Conservation (phyloP, 352 stramenopile genomes). For the Pythium utonaiense region DNA sequence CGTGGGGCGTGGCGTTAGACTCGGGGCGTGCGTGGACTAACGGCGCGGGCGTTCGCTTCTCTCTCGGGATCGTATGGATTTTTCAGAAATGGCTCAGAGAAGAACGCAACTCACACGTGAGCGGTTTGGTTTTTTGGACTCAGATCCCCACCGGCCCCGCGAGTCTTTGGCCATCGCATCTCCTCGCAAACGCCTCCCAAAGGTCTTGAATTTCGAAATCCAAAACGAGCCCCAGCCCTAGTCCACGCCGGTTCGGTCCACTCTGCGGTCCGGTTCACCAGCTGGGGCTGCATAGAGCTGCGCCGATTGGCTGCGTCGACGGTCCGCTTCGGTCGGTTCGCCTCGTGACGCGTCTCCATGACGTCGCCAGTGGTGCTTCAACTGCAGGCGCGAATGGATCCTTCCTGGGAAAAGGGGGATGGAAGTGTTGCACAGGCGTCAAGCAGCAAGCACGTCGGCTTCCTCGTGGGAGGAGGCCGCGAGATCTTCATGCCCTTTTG, state of each 20-base stretch:
- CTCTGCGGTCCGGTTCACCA: constrained; percentile 22
- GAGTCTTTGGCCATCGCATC: constrained; percentile 14
- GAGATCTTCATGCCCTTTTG: background rate
- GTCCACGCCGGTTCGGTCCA: constrained; percentile 21
- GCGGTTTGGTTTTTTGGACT: constrained; percentile 20
- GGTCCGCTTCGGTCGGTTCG: constrained; percentile 13
- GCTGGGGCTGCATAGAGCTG: constrained; percentile 13
- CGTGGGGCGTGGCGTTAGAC: background rate
- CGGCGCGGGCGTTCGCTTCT: background rate
- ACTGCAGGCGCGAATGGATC: constrained; percentile 15
- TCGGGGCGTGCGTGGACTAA: background rate
- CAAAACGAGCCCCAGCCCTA: constrained; percentile 17
- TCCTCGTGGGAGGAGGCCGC: background rate
- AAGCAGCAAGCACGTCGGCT: constrained; percentile 11
- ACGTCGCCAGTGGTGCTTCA: constrained; percentile 22
- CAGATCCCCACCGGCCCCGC: constrained; percentile 7
- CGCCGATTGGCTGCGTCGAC: constrained; percentile 19
- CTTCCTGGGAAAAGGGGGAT: constrained; percentile 14
- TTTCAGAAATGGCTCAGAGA: constrained; percentile 32
- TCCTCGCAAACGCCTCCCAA: constrained; percentile 17
- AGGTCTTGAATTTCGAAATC: constrained; percentile 27
- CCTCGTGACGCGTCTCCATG: constrained; percentile 13
- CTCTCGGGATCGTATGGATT: constrained; percentile 15
- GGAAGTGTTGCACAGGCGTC: constrained; percentile 15
- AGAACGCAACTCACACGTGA: constrained; percentile 25